A percentile compares a stretch with the other conserved stretches of the same genome.
phyloP scores from a whole-genome alignment of 148 eudicot species.

The Silene latifolia region DNA sequence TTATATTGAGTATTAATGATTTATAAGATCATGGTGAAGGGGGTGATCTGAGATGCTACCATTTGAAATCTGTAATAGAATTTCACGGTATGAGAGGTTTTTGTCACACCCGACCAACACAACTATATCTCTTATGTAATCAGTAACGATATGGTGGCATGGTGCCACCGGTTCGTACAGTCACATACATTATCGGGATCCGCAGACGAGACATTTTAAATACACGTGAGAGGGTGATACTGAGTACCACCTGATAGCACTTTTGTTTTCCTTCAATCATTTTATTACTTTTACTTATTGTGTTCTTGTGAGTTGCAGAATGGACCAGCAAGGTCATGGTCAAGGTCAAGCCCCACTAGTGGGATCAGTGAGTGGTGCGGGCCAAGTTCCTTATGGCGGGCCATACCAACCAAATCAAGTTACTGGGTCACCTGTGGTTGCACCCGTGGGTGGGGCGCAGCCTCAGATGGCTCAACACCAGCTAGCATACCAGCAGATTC shows the following conservation, averaged over 20 bases:
- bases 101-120: neutral
- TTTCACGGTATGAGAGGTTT: neutral
- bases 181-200: neutral
- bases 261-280: neutral
- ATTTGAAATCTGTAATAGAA: neutral
- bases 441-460: conserved; percentile 40
- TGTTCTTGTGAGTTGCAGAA: conserved; percentile 25
- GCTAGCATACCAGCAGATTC: conserved; percentile 73
- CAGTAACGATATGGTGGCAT: neutral
- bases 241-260: neutral
- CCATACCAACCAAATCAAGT: conserved; percentile 56
- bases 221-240: neutral
- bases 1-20: neutral
- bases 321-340: conserved; percentile 71
- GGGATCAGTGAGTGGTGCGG: conserved; percentile 36
- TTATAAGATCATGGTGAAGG: neutral
- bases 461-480: conserved; percentile 59
- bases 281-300: neutral
- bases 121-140: neutral
- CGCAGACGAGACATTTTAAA: neutral
- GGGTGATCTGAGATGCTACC: neutral
- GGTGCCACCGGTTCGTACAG: neutral
- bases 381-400: conserved; percentile 50
- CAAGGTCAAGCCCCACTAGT: conserved; percentile 46
- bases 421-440: conserved; percentile 39